Base-by-base conservation (phyloP, 2,329 filamentous ascomycete genomes). In the Hypoxylon sp. region DNA sequence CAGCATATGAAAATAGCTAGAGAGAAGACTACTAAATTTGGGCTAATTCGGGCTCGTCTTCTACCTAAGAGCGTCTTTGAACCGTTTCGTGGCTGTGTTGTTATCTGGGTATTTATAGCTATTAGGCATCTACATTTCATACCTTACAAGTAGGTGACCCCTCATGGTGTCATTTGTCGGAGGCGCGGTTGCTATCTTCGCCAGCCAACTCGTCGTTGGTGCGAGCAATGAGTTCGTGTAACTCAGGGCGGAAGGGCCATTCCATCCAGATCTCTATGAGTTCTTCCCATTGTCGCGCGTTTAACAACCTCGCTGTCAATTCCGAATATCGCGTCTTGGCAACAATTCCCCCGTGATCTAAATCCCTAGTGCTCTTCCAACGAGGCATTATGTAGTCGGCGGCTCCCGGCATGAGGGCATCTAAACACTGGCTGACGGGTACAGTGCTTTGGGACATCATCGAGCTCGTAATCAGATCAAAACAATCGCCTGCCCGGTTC, bases 231-330 rank as follows among this genome's bases (percentile, higher is more conserved):
- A 89, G 77, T 65, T 87, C 81, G 5, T 77, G 49, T 68, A 85
- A 86, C 2, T 76, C 72, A 1, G 89, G 89, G 2, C 80, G 79
- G 71, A 92, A 92, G 0, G 90, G 90, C 91, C 91, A 93, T 56
- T 85, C 80, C 77, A 88, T 83, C 84, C 88, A 93, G 0, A 85
- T 85, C 70, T 86, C 82, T 3, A 89, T 68, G 14, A 93, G 79
- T 66, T 91, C 87, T 17, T 82, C 76, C 77, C 89, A 83, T 82
- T 92, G 89, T 13, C 76, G 74, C 71, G 82, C 77, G 48, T 85
- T 88, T 64, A 92, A 71, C 27, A 79, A 76, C 3, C 89, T 79
- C 4, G 85, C 80, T 0, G 77, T 76, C 35, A 91, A 58, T 61
- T 82, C 79, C 1, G 81, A 81, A 11, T 80, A 71, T 2, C 82